phyloP scores from a whole-genome alignment of 495 filamentous ascomycete species.

The Aspergillus cavernicola region DNA sequence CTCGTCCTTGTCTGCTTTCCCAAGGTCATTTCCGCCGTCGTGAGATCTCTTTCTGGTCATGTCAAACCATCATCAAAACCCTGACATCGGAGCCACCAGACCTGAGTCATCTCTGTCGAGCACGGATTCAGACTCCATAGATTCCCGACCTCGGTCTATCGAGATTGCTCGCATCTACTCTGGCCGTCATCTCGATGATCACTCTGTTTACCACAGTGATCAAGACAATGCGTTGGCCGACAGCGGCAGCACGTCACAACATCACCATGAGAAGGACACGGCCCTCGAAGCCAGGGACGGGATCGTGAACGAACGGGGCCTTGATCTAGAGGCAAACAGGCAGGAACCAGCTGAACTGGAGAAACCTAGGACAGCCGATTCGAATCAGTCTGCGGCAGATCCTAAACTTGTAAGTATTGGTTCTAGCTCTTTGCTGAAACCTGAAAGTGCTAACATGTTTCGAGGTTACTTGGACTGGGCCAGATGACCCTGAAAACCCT shows the following conservation, averaged over 20 bases:
- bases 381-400: slow-evolving; percentile 22
- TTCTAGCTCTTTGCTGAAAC: not conserved
- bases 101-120: slow-evolving; percentile 15
- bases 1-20: no score
- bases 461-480: slow-evolving; percentile 53
- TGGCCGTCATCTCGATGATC: slow-evolving; percentile 34
- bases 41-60: not conserved
- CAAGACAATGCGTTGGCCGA: not conserved
- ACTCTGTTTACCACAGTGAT: slow-evolving; percentile 34
- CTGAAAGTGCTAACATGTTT: slow-evolving; percentile 3
- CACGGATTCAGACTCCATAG: slow-evolving; percentile 10
- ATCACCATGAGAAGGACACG: slow-evolving; percentile 12
- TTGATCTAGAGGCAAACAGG: slow-evolving; percentile 26
- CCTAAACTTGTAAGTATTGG: slow-evolving; percentile 24
- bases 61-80: not conserved
- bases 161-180: slow-evolving; percentile 29
- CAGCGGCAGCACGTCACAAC: not conserved
- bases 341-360: slow-evolving; percentile 17
- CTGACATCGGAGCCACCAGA: slow-evolving; percentile 55
- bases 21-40: no score
- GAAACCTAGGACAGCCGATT: slow-evolving; percentile 22
- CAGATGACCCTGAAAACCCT: slow-evolving; percentile 56
- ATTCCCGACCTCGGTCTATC: slow-evolving; percentile 15
- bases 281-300: slow-evolving; percentile 26
- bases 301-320: slow-evolving; percentile 30